These are phyloP conservation scores for Yamadazyma insecticola DNA, from an alignment of 805 yeast species.

Conservation along the genomic window DNA sequence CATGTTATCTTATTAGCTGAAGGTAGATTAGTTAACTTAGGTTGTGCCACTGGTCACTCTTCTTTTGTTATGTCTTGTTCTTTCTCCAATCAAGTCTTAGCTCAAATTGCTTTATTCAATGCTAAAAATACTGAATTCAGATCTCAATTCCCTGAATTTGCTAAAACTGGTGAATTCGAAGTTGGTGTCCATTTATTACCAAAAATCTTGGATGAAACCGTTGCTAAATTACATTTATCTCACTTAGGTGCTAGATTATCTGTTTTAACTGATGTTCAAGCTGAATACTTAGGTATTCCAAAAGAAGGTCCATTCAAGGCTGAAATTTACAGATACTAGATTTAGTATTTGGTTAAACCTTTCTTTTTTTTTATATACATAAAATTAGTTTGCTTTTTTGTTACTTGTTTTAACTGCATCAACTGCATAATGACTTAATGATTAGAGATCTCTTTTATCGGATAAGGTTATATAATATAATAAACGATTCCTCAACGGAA, in stretches of 20 bases:
- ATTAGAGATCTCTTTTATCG: slow-evolving; percentile 6
- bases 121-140: slow-evolving; percentile 78
- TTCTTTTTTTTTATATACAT: slow-evolving; percentile 8
- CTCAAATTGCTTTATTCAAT: slow-evolving; percentile 97
- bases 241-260: slow-evolving; percentile 91
- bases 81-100: slow-evolving; percentile 98
- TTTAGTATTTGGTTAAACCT: slow-evolving; percentile 5
- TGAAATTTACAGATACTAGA: slow-evolving; percentile 94
- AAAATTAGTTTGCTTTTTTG: slow-evolving; percentile 21
- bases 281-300: slow-evolving; percentile 92
- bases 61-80: slow-evolving; percentile 99
- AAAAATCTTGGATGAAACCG: slow-evolving; percentile 97
- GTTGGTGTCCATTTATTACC: slow-evolving; percentile 95
- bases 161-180: slow-evolving; percentile 86
- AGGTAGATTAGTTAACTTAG: slow-evolving; percentile 98
- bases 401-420: slow-evolving; percentile 33
- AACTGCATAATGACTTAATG: slow-evolving; percentile 40
- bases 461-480: slow-evolving; percentile 6
- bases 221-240: slow-evolving; percentile 92
- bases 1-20: slow-evolving; percentile 96
- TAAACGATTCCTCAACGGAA: slow-evolving; percentile 16
- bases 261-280: slow-evolving; percentile 70
- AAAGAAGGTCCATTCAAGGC: slow-evolving; percentile 96
- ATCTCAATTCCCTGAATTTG: slow-evolving; percentile 78
- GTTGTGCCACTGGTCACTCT: slow-evolving; percentile 99